Evolutionary conservation across 2,329 filamentous ascomycete species (phyloP).

Genomic region (Aspergillus aculeatus): DNA sequence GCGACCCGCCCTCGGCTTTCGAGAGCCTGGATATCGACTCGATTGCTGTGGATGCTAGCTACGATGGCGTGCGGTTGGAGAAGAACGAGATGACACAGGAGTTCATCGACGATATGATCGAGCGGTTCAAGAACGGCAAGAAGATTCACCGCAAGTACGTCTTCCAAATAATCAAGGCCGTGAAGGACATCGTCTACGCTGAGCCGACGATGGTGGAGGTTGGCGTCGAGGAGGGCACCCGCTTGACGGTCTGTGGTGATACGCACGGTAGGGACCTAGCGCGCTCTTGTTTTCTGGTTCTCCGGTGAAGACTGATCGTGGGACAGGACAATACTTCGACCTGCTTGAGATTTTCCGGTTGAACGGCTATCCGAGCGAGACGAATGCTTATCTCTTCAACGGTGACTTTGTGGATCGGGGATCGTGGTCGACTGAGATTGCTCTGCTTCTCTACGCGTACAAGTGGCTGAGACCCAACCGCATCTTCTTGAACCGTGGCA

Average conservation of each 20-base stretch:
- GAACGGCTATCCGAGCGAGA: constrained; percentile 79
- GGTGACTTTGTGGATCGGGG: constrained; percentile 97
- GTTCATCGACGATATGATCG: constrained; percentile 96
- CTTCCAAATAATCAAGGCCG: constrained; percentile 89
- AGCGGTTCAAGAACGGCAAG: constrained; percentile 94
- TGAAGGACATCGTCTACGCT: constrained; percentile 84
- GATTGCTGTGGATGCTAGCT: constrained; percentile 77
- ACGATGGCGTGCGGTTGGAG: constrained; percentile 76
- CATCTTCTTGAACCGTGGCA: constrained; percentile 96
- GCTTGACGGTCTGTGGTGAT: constrained; percentile 93
- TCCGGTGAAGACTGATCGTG: background rate
- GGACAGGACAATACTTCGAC: constrained; percentile 91
- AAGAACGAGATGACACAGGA: constrained; percentile 83
- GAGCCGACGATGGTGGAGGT: constrained; percentile 98
- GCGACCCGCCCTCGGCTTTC: constrained; percentile 86
- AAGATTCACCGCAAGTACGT: constrained; percentile 95
- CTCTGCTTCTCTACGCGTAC: constrained; percentile 88
- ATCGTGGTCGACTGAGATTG: constrained; percentile 98
- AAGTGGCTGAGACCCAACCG: constrained; percentile 87
- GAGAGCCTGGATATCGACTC: constrained; percentile 85
- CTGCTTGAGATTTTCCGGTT: constrained; percentile 92
- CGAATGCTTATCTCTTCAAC: constrained; percentile 95
- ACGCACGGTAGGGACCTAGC: constrained; percentile 70
- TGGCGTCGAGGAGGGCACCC: constrained; percentile 71
- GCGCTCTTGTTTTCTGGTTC: background rate